Percentiles rank a stretch among this genome's conserved stretches.
Evolutionary conservation across 371 early-diverging fungal genomes (phyloP).

Genomic region (Rhizomucor miehei): DNA sequence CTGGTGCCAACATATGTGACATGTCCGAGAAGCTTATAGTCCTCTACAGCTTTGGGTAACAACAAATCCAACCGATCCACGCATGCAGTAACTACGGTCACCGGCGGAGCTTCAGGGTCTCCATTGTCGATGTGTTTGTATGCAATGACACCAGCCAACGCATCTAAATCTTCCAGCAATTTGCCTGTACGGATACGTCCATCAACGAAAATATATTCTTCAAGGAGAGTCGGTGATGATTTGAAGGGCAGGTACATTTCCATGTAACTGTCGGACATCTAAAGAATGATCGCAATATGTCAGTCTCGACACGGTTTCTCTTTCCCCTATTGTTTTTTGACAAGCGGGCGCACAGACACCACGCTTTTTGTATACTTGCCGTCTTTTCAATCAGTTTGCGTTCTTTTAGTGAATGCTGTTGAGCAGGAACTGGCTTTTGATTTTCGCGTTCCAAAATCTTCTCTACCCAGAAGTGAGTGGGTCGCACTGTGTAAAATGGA

Average conservation of each 20-base stretch:
- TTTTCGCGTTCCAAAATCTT: constrained; percentile 27
- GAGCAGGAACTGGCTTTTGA: constrained; percentile 18
- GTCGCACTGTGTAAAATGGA: constrained; percentile 35
- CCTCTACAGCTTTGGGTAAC: constrained; percentile 60
- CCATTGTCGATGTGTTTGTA: constrained; percentile 69
- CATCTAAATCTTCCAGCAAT: constrained; percentile 66
- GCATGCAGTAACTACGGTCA: constrained; percentile 86
- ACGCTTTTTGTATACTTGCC: constrained; percentile 15
- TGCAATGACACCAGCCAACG: constrained; percentile 77
- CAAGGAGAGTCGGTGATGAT: constrained; percentile 67
- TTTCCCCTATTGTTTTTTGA: neutral
- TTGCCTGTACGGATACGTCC: constrained; percentile 69
- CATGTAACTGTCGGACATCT: constrained; percentile 80
- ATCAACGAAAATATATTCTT: constrained; percentile 77
- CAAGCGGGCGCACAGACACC: neutral
- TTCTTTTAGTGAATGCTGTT: constrained; percentile 9
- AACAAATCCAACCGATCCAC: constrained; percentile 86
- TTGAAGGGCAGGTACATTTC: constrained; percentile 79
- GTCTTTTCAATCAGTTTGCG: constrained; percentile 15
- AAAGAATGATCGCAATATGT: neutral
- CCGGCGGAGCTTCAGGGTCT: constrained; percentile 50
- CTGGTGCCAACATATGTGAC: constrained; percentile 86
- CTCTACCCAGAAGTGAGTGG: constrained; percentile 46
- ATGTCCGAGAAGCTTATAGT: constrained; percentile 76
- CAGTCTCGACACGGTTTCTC: neutral